phyloP scores from a whole-genome alignment of 2,329 filamentous ascomycete genomes.

The Neodidymelliopsis sp. region DNA sequence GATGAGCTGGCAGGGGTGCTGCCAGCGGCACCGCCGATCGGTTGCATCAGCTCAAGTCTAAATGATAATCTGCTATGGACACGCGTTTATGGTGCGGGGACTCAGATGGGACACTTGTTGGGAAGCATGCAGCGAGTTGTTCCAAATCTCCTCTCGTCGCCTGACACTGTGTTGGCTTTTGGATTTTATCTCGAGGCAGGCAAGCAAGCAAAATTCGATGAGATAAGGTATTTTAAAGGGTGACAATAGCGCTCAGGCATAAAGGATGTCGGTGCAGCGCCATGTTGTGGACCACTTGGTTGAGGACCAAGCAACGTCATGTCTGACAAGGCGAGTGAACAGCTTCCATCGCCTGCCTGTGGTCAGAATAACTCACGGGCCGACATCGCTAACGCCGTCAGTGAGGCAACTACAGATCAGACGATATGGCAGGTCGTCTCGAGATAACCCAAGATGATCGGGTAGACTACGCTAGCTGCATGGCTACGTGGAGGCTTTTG shows the following conservation, averaged over 20 bases:
- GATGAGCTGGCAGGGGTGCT: neutral
- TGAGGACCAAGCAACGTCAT: neutral
- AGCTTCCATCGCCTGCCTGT: neutral
- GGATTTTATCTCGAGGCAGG: too few relatives aligned
- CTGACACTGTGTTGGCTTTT: too few relatives aligned
- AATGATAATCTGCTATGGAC: too few relatives aligned
- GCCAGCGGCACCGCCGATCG: neutral
- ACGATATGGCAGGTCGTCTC: neutral
- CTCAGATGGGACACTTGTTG: too few relatives aligned
- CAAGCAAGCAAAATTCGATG: too few relatives aligned
- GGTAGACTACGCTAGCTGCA: neutral
- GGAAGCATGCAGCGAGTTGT: too few relatives aligned
- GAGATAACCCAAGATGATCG: neutral
- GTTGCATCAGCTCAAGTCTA: neutral
- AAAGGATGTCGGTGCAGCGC: neutral
- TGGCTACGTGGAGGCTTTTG: neutral
- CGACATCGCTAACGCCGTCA: neutral
- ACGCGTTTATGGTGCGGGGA: too few relatives aligned
- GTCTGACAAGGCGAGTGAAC: neutral
- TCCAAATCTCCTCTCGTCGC: too few relatives aligned
- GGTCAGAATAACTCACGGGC: neutral
- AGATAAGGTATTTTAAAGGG: too few relatives aligned
- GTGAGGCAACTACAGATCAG: too few relatives aligned
- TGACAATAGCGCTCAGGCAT: too few relatives aligned
- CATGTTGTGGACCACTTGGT: neutral